Evolutionary conservation across 805 yeast genomes (phyloP).

Genomic region (Kuraishia piskuri): DNA sequence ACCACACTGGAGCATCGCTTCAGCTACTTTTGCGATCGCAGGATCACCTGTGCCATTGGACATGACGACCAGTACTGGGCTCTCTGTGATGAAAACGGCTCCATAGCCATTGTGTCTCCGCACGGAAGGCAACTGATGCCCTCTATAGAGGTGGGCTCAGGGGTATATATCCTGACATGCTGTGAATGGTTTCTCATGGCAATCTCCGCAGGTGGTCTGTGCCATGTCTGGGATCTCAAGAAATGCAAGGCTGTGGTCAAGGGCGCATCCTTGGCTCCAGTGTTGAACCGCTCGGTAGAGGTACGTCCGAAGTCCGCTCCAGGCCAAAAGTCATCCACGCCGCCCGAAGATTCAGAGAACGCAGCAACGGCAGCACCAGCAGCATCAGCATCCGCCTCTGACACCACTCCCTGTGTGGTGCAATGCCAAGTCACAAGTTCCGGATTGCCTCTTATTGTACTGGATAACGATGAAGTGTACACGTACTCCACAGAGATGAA

Average conservation of each 20-base stretch:
- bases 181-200: slow-evolving; percentile 26
- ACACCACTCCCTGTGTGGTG: slow-evolving; percentile 12
- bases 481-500: slow-evolving; percentile 30
- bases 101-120: slow-evolving; percentile 35
- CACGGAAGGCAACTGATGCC: slow-evolving; percentile 40
- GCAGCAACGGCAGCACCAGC: slow-evolving; percentile 15
- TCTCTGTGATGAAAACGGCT: slow-evolving; percentile 51
- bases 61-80: slow-evolving; percentile 34
- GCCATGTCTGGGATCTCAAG: slow-evolving; percentile 42
- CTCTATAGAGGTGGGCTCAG: slow-evolving; percentile 41
- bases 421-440: slow-evolving; percentile 25
- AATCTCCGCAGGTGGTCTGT: slow-evolving; percentile 40
- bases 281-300: slow-evolving; percentile 30
- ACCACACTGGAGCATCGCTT: not conserved
- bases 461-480: slow-evolving; percentile 31
- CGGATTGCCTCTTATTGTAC: slow-evolving; percentile 34
- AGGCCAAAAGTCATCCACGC: slow-evolving; percentile 1
- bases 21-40: slow-evolving; percentile 7
- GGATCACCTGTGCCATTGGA: slow-evolving; percentile 37
- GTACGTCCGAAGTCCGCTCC: slow-evolving; percentile 5
- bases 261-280: slow-evolving; percentile 44
- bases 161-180: slow-evolving; percentile 30
- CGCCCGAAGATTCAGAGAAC: slow-evolving; percentile 8
- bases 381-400: slow-evolving; percentile 3
- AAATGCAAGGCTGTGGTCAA: slow-evolving; percentile 22